Evolutionary conservation across 2,329 filamentous ascomycete species (phyloP).

Genomic region (Emergomyces orientalis): DNA sequence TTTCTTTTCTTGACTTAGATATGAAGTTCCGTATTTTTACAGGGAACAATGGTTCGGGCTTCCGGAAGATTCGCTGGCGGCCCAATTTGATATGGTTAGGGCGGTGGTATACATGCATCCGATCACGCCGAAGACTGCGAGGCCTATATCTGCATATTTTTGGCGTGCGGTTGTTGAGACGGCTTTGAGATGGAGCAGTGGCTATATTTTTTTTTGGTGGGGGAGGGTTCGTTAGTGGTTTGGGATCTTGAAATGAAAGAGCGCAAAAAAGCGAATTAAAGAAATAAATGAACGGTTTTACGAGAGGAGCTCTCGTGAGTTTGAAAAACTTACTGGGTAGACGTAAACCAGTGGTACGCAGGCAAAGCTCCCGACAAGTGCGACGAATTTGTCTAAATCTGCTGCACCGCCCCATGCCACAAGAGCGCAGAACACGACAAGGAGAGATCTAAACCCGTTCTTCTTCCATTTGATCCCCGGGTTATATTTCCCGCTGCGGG

Average conservation of each 20-base stretch:
- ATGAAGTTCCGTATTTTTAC: neutral
- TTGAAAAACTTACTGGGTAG: slow-evolving; percentile 66
- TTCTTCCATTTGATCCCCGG: slow-evolving; percentile 99
- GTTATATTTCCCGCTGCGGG: slow-evolving; percentile 91
- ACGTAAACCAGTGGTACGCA: slow-evolving; percentile 96
- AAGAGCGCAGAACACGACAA: slow-evolving; percentile 74
- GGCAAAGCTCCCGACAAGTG: slow-evolving; percentile 91
- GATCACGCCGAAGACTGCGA: slow-evolving; percentile 72
- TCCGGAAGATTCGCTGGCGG: slow-evolving; percentile 38
- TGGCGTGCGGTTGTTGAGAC: slow-evolving; percentile 62
- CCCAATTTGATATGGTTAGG: slow-evolving; percentile 82
- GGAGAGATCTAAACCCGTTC: slow-evolving; percentile 89
- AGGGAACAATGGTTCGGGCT: slow-evolving; percentile 21
- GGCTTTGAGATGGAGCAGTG: slow-evolving; percentile 76
- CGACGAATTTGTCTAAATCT: slow-evolving; percentile 94
- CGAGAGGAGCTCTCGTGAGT: neutral
- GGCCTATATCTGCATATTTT: slow-evolving; percentile 59
- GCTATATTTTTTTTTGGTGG: slow-evolving; percentile 43
- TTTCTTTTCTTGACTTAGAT: no score
- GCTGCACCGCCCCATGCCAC: slow-evolving; percentile 90
- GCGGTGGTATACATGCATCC: slow-evolving; percentile 89
- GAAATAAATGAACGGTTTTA: no score
- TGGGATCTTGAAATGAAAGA: neutral
- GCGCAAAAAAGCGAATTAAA: no score
- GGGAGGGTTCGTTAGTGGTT: neutral